Evolutionary conservation across 345 rosid species (phyloP), one percentile per base, ranked within the genome.

Genomic region (Eucalyptus globulus): DNA sequence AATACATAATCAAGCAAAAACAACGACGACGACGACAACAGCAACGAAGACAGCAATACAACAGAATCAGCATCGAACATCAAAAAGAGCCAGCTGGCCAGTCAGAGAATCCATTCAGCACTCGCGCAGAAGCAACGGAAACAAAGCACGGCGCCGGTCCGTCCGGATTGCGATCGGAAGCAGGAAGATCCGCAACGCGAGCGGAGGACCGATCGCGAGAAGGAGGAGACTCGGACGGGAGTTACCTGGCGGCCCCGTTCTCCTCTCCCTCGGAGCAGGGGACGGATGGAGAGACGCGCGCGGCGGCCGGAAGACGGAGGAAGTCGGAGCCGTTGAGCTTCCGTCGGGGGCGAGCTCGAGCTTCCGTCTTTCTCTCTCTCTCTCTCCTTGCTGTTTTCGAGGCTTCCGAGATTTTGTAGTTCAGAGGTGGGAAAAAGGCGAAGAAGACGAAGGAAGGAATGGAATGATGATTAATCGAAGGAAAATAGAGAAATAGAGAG

Each of bases 371-470:
- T 58, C 65, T 58, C 29, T 24, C 27, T 54, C 60, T 56, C 93
- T 88, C 90, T 92, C 91, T 90, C 93, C 56, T 87, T 8, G 67
- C 91, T 90, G 26, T 53, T 91, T 90, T 87, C 88, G 86, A 80
- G 80, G 53, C 34, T 91, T 91, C 89, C 81, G 88, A 90, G 91
- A 92, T 89, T 90, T 87, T 88, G 91, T 26, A 89, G 88, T 90
- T 81, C 87, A 88, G 86, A 86, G 85, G 49, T 43, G 67, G 58
- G 58, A 51, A 58, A 50, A 90, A 44, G 72, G 40, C 62, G n/a
- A 58, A 37, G 49, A 21, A 87, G 80, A 27, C 45, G 87, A 29
- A 90, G 29, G 62, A 69, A 88, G 34, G 51, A 51, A 54, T 24
- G 86, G 27, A 80, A 88, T 56, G 62, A 69, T 91, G 87, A 90